Conservation (phyloP, 306 rosid genomes). For the Begonia peltatifolia region DNA sequence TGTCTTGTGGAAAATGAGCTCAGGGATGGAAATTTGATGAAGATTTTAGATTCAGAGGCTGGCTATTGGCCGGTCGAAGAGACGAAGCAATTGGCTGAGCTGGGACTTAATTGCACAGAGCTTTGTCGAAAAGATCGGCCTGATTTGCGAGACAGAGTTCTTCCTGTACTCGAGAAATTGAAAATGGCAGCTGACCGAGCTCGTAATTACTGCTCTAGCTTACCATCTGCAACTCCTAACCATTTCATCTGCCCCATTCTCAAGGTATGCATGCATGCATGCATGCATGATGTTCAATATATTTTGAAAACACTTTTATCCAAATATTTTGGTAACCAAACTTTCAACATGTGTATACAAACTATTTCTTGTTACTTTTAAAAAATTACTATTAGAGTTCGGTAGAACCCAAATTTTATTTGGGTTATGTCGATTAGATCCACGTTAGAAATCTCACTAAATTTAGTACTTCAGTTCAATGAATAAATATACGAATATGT, state of each 20-base stretch:
- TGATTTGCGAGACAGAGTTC: constrained; percentile 50
- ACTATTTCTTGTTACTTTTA: too few species aligned
- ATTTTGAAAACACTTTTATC: too few species aligned
- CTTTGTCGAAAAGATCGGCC: constrained; percentile 83
- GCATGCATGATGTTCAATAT: too few species aligned
- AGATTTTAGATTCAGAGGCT: constrained; percentile 59
- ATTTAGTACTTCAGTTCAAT: too few species aligned
- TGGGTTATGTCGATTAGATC: too few species aligned
- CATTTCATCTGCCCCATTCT: constrained; percentile 91
- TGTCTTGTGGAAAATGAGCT: constrained; percentile 74
- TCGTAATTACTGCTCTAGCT: constrained; percentile 17
- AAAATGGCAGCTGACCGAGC: constrained; percentile 50
- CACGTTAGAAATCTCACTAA: too few species aligned
- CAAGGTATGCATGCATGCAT: constrained; percentile 31
- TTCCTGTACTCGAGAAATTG: constrained; percentile 57
- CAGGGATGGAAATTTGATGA: constrained; percentile 21
- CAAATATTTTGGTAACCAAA: too few species aligned
- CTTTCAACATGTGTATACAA: too few species aligned
- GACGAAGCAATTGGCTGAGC: constrained; percentile 45
- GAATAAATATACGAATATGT: too few species aligned
- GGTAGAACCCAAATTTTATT: too few species aligned
- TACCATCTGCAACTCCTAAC: constrained; percentile 49
- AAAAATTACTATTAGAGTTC: too few species aligned
- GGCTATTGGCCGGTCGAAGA: constrained; percentile 84
- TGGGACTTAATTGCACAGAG: constrained; percentile 78